Conservation (phyloP, 2,329 filamentous ascomycete species). For the Sclerotinia nivalis region DNA sequence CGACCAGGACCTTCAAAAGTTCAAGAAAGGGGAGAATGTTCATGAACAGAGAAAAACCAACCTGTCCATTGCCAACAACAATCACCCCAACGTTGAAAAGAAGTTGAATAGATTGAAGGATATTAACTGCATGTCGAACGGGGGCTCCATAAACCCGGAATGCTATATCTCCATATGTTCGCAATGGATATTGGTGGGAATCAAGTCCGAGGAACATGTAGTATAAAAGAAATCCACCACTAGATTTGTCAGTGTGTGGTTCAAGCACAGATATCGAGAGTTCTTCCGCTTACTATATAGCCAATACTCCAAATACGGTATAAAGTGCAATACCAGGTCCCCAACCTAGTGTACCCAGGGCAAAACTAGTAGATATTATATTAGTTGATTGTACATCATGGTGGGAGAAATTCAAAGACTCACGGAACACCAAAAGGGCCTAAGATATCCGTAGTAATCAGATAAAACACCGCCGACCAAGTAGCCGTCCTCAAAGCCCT, state of each 20-base stretch:
- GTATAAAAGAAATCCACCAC: slow-evolving; percentile 28
- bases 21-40: too few species aligned
- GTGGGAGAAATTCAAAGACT: neutral
- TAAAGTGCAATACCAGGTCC: slow-evolving; percentile 30
- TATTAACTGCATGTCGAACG: slow-evolving; percentile 31
- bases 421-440: slow-evolving; percentile 27
- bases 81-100: slow-evolving; percentile 23
- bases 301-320: slow-evolving; percentile 27
- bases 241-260: neutral
- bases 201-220: slow-evolving; percentile 32
- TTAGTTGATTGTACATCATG: neutral
- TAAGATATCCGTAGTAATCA: slow-evolving; percentile 29
- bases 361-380: slow-evolving; percentile 6
- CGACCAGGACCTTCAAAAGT: neutral
- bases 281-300: slow-evolving; percentile 10
- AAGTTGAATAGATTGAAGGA: slow-evolving; percentile 28
- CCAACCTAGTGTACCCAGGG: slow-evolving; percentile 21
- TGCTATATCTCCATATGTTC: slow-evolving; percentile 31
- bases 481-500: slow-evolving; percentile 49
- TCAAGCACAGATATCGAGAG: too few species aligned
- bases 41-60: neutral
- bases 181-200: slow-evolving; percentile 30
- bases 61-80: slow-evolving; percentile 1
- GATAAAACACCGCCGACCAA: slow-evolving; percentile 47
- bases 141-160: slow-evolving; percentile 30